Base-by-base conservation (phyloP, 192 early-diverging fungal species). In the Coemansia sp. region DNA sequence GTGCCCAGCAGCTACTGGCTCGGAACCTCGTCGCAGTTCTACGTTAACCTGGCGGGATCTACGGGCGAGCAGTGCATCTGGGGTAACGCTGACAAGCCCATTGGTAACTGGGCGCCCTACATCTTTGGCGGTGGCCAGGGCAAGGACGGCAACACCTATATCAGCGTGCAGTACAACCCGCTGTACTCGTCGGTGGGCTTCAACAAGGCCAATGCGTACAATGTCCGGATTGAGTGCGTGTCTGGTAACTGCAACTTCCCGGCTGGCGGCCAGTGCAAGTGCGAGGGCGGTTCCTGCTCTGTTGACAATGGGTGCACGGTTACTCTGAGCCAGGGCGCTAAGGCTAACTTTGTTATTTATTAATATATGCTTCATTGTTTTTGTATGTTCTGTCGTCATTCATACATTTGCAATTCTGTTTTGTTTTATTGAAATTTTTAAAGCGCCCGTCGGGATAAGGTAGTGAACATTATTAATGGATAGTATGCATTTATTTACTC, bases 281-380 rank as follows among this genome's bases (percentile, higher is more conserved):
- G 72, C 49, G 60, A 63, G 48, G 17, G 51, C 46, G 72, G 72
- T 26, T 20, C 9, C 53, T 75, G 72, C 35, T 75, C 72, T 4
- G 60, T 75, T 6, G 61, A 63, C 9, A 75, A 75, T 43, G 72
- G 72, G 2, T 75, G 72, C 37, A 75, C 72, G 3, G 72, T 75
- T 0, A 61, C 65, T 3, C 27, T 75, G 46, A 26, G 44, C 2
- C 36, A 28, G 18, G 53, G 43, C 5, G 72, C 60, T 0, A 30
- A 36, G 25, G 72, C 72, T 0, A 53, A 51, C 25, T 75, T 63
- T 53, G 55, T 75, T 9, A 11, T 74, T 14, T 74, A 66, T n/a
- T n/a, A n/a, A n/a, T n/a, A n/a, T n/a, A n/a, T n/a, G n/a, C n/a
- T n/a, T n/a, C n/a, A n/a, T n/a, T n/a, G n/a, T n/a, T n/a, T n/a